Percentiles rank a stretch among this genome's conserved stretches.
Conservation (phyloP, 176 grass and related monocot species). For the Carex littledalei region DNA sequence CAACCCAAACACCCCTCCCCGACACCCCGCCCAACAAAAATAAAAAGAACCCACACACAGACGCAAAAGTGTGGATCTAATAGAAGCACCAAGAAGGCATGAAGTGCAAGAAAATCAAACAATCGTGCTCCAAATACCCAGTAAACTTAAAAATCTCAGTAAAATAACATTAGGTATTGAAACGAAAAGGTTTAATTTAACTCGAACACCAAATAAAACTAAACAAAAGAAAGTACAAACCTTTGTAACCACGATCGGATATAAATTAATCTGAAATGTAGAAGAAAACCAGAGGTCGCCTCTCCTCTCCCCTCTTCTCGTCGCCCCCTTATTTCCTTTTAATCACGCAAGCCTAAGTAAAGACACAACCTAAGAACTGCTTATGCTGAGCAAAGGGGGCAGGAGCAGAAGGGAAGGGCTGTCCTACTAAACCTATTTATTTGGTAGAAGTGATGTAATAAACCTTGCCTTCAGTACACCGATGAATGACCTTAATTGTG, state of each 20-base stretch:
- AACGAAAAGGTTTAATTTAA: background rate
- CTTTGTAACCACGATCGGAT: background rate
- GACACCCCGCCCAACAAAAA: background rate
- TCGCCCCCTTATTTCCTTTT: background rate
- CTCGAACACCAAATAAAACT: background rate
- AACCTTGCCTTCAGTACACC: background rate
- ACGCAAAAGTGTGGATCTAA: background rate
- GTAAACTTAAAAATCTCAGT: background rate
- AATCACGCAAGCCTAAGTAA: background rate
- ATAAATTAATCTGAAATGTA: background rate
- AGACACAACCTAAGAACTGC: background rate
- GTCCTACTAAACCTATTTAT: slow-evolving; percentile 17
- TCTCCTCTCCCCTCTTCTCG: background rate
- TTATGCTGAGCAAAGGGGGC: slow-evolving; percentile 4
- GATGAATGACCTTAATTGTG: background rate
- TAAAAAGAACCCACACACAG: background rate
- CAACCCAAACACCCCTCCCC: background rate
- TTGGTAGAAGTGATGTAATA: background rate
- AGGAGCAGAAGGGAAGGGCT: background rate
- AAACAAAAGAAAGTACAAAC: background rate
- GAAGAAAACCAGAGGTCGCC: background rate
- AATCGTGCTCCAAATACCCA: background rate
- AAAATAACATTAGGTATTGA: background rate
- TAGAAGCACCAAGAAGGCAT: background rate
- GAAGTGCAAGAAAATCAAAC: background rate